A percentile compares a stretch with the other conserved stretches of the same genome.
Evolutionary conservation across 2,329 filamentous ascomycete species (phyloP).

Genomic region (Venturia asperata): DNA sequence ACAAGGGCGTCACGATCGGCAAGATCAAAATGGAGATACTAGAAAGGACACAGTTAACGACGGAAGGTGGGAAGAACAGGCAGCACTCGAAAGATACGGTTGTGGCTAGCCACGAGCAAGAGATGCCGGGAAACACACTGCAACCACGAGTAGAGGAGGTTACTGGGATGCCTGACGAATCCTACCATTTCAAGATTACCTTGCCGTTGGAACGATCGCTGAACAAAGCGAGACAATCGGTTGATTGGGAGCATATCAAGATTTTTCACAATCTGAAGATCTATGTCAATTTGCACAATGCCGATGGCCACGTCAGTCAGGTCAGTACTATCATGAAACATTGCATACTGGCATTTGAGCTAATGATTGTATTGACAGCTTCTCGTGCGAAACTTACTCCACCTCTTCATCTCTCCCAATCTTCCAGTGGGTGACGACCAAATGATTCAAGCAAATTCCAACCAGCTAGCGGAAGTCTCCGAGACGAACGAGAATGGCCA

Average conservation of each 20-base stretch:
- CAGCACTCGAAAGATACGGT: constrained; percentile 25
- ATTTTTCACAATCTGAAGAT: constrained; percentile 88
- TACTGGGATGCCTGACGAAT: constrained; percentile 45
- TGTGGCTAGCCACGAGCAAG: constrained; percentile 30
- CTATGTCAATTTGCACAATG: constrained; percentile 84
- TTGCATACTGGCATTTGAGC: not conserved
- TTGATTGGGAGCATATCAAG: constrained; percentile 83
- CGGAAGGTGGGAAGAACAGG: constrained; percentile 27
- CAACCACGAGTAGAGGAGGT: constrained; percentile 26
- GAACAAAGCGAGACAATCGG: constrained; percentile 78
- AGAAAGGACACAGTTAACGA: constrained; percentile 57
- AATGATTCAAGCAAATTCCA: constrained; percentile 56
- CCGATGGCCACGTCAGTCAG: constrained; percentile 90
- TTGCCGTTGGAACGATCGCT: constrained; percentile 72
- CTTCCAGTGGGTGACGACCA: constrained; percentile 84
- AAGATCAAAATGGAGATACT: constrained; percentile 72
- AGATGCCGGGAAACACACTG: constrained; percentile 31
- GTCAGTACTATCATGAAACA: not conserved
- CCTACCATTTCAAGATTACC: constrained; percentile 52
- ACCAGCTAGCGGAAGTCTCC: constrained; percentile 21
- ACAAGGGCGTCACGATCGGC: constrained; percentile 84
- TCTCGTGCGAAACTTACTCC: constrained; percentile 81
- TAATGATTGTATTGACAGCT: constrained; percentile 46
- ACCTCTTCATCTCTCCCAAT: constrained; percentile 92
- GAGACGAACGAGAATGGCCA: constrained; percentile 24